A percentile compares a stretch with the other conserved stretches of the same genome.
Conservation (phyloP, 495 filamentous ascomycete species). For the Melanomma pulvis-pyrius region DNA sequence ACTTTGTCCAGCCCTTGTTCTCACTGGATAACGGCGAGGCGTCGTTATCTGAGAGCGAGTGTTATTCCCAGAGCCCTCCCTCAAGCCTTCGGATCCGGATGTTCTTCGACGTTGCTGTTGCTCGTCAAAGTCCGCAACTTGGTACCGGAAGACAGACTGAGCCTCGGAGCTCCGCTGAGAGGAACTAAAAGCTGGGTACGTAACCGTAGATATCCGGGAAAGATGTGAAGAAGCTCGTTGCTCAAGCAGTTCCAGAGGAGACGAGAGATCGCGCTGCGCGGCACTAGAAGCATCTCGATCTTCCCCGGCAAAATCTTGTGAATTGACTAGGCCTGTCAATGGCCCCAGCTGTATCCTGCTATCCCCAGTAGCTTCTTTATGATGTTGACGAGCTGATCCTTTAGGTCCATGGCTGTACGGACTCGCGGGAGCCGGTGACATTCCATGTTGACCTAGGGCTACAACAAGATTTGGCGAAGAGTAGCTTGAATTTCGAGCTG, state of each 20-base stretch:
- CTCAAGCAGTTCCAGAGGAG: conserved; percentile 30
- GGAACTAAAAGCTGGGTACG: neutral
- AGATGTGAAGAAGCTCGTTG: conserved; percentile 27
- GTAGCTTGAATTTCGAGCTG: conserved; percentile 14
- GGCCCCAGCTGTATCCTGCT: neutral
- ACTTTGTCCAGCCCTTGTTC: conserved; percentile 5
- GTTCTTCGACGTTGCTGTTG: neutral
- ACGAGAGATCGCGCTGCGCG: conserved; percentile 23
- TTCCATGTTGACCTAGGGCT: conserved; percentile 3
- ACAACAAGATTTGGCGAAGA: conserved; percentile 23
- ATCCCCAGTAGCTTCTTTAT: neutral
- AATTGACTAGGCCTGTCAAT: conserved; percentile 16
- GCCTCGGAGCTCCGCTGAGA: neutral
- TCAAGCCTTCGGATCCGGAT: neutral
- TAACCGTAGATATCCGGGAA: neutral
- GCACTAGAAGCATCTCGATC: conserved; percentile 19
- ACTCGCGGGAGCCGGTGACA: conserved; percentile 24
- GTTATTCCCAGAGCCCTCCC: neutral
- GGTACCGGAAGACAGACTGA: conserved; percentile 5
- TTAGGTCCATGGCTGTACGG: conserved; percentile 20
- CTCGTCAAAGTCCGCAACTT: neutral
- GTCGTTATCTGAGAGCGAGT: neutral
- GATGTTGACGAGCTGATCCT: conserved; percentile 2
- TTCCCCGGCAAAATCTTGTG: conserved; percentile 15
- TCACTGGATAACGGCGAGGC: neutral